These are phyloP conservation scores for Desmodesmus armatus DNA, from an alignment of 139 green algal species.

Conservation along the genomic window DNA sequence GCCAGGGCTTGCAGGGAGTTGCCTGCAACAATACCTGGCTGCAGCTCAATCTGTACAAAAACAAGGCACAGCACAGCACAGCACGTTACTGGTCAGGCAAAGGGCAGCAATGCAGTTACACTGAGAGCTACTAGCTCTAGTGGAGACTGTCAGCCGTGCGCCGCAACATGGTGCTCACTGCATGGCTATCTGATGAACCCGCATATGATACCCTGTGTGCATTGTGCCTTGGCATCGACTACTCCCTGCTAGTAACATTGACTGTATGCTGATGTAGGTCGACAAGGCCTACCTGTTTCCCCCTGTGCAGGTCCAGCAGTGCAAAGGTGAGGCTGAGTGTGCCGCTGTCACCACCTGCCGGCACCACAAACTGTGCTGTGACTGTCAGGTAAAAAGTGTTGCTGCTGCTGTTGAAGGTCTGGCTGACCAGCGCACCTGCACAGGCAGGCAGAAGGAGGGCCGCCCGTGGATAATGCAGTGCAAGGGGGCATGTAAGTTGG, in stretches of 20 bases:
- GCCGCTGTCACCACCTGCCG: slow-evolving; percentile 12
- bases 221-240: too few relatives aligned
- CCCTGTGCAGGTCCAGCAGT: not conserved
- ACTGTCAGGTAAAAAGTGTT: slow-evolving; percentile 2
- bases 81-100: too few relatives aligned
- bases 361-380: slow-evolving; percentile 28
- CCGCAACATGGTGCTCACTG: too few relatives aligned
- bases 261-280: too few relatives aligned
- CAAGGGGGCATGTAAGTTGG: too few relatives aligned
- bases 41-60: slow-evolving; percentile 15
- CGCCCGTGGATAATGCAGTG: too few relatives aligned
- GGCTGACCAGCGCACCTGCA: slow-evolving; percentile 13
- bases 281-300: not conserved
- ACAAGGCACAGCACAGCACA: slow-evolving; percentile 18
- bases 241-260: too few relatives aligned
- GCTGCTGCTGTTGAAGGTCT: not conserved
- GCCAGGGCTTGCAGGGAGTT: not conserved
- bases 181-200: too few relatives aligned
- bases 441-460: not conserved
- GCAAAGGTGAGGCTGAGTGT: not conserved
- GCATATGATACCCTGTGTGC: too few relatives aligned
- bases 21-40: not conserved
- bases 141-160: too few relatives aligned
- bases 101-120: too few relatives aligned
- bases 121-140: too few relatives aligned